A percentile compares a stretch with the other conserved stretches of the same genome.
These are phyloP conservation scores for Podaxis carcinomalis DNA, from an alignment of 768 basidiomycete genomes.

Conservation along the genomic window DNA sequence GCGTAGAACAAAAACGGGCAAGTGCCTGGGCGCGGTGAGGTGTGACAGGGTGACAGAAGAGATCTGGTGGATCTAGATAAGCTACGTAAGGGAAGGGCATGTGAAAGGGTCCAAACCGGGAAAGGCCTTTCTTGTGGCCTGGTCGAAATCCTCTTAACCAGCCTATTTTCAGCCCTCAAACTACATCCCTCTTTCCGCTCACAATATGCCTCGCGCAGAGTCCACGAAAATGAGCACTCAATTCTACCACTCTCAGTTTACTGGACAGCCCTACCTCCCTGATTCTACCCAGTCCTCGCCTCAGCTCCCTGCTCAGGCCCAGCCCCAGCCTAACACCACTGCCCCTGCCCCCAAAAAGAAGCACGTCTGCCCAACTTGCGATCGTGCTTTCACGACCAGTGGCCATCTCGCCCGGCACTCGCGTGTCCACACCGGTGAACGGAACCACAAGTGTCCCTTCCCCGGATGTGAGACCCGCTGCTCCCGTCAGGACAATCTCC, in stretches of 20 bases:
- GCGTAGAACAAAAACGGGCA: slow-evolving; percentile 3
- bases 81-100: slow-evolving; percentile 9
- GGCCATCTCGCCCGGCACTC: slow-evolving; percentile 87
- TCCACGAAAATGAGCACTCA: slow-evolving; percentile 23
- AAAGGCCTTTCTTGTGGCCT: background rate
- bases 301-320: slow-evolving; percentile 23
- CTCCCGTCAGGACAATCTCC: slow-evolving; percentile 85
- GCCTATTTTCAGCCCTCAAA: slow-evolving; percentile 14
- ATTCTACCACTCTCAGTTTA: slow-evolving; percentile 30
- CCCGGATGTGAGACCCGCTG: slow-evolving; percentile 93
- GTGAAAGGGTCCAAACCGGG: slow-evolving; percentile 5
- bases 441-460: slow-evolving; percentile 91
- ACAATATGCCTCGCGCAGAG: slow-evolving; percentile 34
- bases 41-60: slow-evolving; percentile 6
- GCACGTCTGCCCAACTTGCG: slow-evolving; percentile 69
- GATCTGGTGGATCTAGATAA: slow-evolving; percentile 6
- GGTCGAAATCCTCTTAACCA: slow-evolving; percentile 12
- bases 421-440: slow-evolving; percentile 88
- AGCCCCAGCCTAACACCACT: slow-evolving; percentile 12
- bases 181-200: slow-evolving; percentile 8
- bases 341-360: slow-evolving; percentile 33
- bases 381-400: slow-evolving; percentile 80
- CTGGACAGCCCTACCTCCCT: slow-evolving; percentile 22
- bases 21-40: slow-evolving; percentile 9
- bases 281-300: slow-evolving; percentile 24